Base-by-base conservation (phyloP, 2,329 filamentous ascomycete genomes). In the Penicillium sp. region DNA sequence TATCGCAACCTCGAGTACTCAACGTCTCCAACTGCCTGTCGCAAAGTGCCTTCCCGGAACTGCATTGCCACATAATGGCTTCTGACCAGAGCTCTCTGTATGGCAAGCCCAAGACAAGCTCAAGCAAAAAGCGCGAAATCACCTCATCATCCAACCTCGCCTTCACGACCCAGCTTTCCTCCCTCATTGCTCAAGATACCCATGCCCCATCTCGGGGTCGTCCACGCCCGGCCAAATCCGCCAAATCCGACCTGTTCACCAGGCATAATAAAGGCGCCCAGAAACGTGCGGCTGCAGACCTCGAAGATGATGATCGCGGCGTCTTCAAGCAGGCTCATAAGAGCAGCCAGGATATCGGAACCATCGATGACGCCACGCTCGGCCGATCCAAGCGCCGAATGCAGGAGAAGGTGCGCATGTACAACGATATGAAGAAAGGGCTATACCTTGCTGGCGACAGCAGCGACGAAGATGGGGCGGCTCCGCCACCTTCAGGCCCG, bases 351-450 rank as follows among this genome's bases (percentile, higher is more conserved):
- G 80, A 86, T 55, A 78, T 84, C 40, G 85, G 78, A 8, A 65
- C 61, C 9, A 69, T 84, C 18, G 81, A 86, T 51, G 70, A 74
- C 10, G 72, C 70, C 7, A 68, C 74, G 13, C 72, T 79, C 60
- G 71, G 78, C 72, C 80, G 85, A 41, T 84, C 87, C 15, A 85
- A 83, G 63, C 79, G 83, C 50, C 86, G 83, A 59, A 87, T 98
- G 83, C 83, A 94, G 60, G 84, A 89, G 69, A 98, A 98, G 67
- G 88, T 87, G 3, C 79, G 86, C 4, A 69, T 93, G 2, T 98
- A 98, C 66, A 83, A 86, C 5, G 86, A 87, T 25, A 84, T 98
- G 80, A 94, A 94, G 67, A 78, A 86, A 21, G 90, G 91, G n/a
- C 84, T 94, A 59, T 83, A 87, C 64, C 72, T 87, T n/a, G 73